These are phyloP conservation scores for Pythium pyrilobum DNA, from an alignment of 352 stramenopile species.

Conservation along the genomic window DNA sequence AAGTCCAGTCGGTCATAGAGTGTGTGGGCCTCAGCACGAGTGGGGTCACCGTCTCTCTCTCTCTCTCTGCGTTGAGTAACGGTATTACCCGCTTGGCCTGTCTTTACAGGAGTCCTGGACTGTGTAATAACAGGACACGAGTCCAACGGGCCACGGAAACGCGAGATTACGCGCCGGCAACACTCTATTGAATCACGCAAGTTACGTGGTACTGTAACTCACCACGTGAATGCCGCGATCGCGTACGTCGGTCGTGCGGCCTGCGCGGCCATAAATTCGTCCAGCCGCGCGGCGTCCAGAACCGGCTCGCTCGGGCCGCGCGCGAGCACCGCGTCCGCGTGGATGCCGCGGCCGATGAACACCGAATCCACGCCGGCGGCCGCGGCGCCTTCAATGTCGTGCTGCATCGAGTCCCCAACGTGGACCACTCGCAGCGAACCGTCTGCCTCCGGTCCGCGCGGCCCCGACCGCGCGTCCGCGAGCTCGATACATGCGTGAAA, in stretches of 20 bases:
- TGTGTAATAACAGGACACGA: too few species aligned
- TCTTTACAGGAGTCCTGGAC: too few species aligned
- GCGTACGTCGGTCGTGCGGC: constrained; percentile 15
- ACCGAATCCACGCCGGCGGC: constrained; percentile 47
- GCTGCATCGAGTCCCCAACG: constrained; percentile 62
- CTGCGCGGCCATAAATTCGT: background rate
- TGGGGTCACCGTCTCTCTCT: too few species aligned
- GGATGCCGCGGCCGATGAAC: constrained; percentile 56
- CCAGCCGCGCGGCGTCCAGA: background rate
- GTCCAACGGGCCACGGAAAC: too few species aligned
- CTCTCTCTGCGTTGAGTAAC: too few species aligned
- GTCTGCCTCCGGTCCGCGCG: constrained; percentile 8
- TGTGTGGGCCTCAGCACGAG: too few species aligned
- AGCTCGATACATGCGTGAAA: constrained; percentile 63
- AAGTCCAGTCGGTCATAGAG: too few species aligned
- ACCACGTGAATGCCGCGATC: constrained; percentile 11
- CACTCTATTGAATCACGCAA: too few species aligned
- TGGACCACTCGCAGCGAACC: constrained; percentile 26
- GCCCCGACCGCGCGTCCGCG: constrained; percentile 20
- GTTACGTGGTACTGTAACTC: background rate
- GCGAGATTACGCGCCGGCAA: too few species aligned
- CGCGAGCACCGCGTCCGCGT: constrained; percentile 34
- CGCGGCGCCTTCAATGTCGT: constrained; percentile 54
- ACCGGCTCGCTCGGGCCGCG: background rate
- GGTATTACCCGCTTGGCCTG: too few species aligned